Conservation (phyloP, 169 alveolate genomes). For the Perkinsus olseni region DNA sequence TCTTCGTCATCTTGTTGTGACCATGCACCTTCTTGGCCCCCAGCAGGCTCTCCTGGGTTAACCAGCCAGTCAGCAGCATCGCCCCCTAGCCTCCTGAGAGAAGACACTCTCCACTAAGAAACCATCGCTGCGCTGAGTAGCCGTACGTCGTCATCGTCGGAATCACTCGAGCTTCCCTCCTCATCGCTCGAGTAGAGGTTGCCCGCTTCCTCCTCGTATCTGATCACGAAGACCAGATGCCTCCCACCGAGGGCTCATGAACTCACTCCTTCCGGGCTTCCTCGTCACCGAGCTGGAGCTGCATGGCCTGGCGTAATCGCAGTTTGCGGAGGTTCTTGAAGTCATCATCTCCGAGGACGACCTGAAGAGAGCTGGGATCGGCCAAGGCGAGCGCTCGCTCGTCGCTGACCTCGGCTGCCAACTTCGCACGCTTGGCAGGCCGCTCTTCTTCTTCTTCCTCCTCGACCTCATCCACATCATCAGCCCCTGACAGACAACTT, state of each 20-base stretch:
- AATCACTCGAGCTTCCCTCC: background rate
- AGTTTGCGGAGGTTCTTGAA: background rate
- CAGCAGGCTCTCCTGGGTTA: background rate
- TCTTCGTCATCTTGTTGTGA: background rate
- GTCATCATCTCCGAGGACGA: background rate
- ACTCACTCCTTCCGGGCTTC: background rate
- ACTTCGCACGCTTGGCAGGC: background rate
- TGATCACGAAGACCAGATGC: background rate
- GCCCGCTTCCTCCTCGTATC: background rate
- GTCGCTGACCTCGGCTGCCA: background rate
- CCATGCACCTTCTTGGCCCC: conserved; percentile 1
- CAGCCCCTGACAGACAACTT: too few species aligned
- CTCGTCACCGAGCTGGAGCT: background rate
- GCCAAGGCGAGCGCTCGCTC: background rate
- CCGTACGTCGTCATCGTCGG: background rate
- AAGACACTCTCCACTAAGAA: background rate
- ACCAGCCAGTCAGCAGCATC: background rate
- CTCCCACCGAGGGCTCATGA: background rate
- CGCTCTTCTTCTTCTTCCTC: background rate
- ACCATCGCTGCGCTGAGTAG: background rate
- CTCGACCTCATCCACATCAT: background rate
- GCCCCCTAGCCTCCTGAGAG: background rate
- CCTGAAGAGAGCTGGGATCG: background rate
- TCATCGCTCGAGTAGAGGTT: background rate
- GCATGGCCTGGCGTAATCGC: background rate